Percentiles rank a stretch among this genome's conserved stretches.
phyloP scores from a whole-genome alignment of 1,284 basidiomycete species.

The Bjerkandera adusta region DNA sequence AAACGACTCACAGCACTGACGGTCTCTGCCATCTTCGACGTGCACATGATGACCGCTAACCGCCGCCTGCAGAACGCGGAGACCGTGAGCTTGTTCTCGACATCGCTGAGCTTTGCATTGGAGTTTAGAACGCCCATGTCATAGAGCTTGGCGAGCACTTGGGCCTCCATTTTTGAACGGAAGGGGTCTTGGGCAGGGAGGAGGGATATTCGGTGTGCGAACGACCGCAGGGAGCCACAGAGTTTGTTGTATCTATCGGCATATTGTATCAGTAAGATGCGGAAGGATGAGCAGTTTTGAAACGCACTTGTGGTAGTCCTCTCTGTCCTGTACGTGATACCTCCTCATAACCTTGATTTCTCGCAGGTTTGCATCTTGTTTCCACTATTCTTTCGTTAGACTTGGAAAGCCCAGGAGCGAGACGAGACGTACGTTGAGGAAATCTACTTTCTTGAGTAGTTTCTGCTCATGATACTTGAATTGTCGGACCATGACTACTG shows the following conservation, averaged over 20 bases:
- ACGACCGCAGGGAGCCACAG: constrained; percentile 83
- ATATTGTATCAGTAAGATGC: constrained; percentile 14
- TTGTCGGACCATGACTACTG: constrained; percentile 69
- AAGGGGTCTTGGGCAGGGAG: constrained; percentile 92
- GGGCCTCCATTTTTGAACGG: constrained; percentile 80
- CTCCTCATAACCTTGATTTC: constrained; percentile 95
- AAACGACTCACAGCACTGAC: constrained; percentile 80
- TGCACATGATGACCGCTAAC: constrained; percentile 90
- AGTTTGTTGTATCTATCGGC: constrained; percentile 87
- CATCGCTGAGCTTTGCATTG: constrained; percentile 82
- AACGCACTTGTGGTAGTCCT: constrained; percentile 91
- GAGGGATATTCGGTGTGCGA: constrained; percentile 85
- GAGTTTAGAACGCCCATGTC: constrained; percentile 93
- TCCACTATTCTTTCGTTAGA: constrained; percentile 81
- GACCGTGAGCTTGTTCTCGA: constrained; percentile 95
- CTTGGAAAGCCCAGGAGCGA: background rate
- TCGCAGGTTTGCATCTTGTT: constrained; percentile 88
- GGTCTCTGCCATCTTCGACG: constrained; percentile 93
- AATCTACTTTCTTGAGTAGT: constrained; percentile 94
- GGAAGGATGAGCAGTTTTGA: constrained; percentile 5
- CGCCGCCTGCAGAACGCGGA: constrained; percentile 91
- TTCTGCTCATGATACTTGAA: constrained; percentile 95
- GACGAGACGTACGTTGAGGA: constrained; percentile 68
- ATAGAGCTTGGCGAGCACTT: constrained; percentile 92
- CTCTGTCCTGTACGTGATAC: constrained; percentile 93